phyloP scores from a whole-genome alignment of 1,139 yeast genomes.

The Debaryomyces udenii region DNA sequence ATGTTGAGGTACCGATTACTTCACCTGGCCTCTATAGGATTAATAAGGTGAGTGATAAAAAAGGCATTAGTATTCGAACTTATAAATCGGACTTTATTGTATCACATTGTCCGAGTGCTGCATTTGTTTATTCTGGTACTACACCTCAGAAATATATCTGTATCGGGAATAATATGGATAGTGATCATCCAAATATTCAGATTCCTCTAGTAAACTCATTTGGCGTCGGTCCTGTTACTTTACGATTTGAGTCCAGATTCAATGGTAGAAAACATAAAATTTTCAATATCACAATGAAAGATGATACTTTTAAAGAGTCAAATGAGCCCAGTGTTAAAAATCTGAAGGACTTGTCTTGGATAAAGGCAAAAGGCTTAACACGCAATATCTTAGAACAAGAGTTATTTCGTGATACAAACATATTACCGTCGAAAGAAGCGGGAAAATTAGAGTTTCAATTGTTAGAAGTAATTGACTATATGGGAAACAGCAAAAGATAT shows the following conservation, averaged over 20 bases:
- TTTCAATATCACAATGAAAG: conserved; percentile 28
- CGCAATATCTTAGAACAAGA: conserved; percentile 43
- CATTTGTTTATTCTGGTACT: conserved; percentile 41
- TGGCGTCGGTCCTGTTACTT: conserved; percentile 78
- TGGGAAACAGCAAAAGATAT: conserved; percentile 70
- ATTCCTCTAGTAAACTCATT: conserved; percentile 53
- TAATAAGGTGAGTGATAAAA: conserved; percentile 63
- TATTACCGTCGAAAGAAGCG: conserved; percentile 30
- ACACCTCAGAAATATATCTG: conserved; percentile 54
- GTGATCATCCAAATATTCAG: background rate
- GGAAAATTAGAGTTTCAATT: conserved; percentile 71
- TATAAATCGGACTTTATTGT: conserved; percentile 67
- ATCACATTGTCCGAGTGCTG: conserved; percentile 77
- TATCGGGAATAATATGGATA: conserved; percentile 33
- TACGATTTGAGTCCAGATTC: conserved; percentile 60
- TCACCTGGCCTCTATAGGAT: conserved; percentile 78
- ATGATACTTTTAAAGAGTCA: conserved; percentile 10
- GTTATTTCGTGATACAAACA: conserved; percentile 28
- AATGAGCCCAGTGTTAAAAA: conserved; percentile 10
- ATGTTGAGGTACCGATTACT: conserved; percentile 59
- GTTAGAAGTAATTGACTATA: conserved; percentile 68
- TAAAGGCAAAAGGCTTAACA: conserved; percentile 28
- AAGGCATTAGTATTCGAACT: conserved; percentile 64
- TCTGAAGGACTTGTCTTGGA: conserved; percentile 24
- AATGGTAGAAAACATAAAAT: conserved; percentile 43